phyloP scores from a whole-genome alignment of 805 yeast genomes.

The Ogataea trehalophila region DNA sequence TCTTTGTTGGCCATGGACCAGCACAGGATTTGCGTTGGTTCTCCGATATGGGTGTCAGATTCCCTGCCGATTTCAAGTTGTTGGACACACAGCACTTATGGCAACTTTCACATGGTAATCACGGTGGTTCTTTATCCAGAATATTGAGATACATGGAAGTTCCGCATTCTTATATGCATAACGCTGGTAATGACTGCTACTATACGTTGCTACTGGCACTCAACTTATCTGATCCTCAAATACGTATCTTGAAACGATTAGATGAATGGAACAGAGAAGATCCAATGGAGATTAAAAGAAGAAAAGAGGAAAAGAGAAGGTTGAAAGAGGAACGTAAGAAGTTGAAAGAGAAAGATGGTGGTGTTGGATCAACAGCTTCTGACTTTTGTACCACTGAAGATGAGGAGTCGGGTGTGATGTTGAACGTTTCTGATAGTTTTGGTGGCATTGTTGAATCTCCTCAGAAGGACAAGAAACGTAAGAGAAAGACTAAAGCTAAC shows the following conservation, averaged over 20 bases:
- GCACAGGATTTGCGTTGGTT: conserved; percentile 53
- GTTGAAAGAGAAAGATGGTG: neutral
- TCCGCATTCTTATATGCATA: conserved; percentile 59
- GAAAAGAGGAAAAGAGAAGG: conserved; percentile 1
- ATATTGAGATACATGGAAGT: conserved; percentile 42
- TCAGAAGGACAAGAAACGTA: conserved; percentile 1
- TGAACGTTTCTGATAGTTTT: neutral
- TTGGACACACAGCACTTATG: conserved; percentile 49
- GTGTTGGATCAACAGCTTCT: neutral
- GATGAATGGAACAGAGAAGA: conserved; percentile 11
- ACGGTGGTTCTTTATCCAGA: conserved; percentile 42
- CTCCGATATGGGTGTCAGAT: conserved; percentile 36
- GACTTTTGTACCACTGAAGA: neutral
- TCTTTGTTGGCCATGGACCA: conserved; percentile 58
- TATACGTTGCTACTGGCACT: conserved; percentile 51
- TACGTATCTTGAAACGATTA: conserved; percentile 21
- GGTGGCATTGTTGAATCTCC: neutral
- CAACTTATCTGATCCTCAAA: conserved; percentile 45
- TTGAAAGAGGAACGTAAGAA: neutral
- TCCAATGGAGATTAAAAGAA: neutral
- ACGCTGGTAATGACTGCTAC: conserved; percentile 70
- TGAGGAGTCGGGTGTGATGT: neutral
- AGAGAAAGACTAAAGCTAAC: neutral
- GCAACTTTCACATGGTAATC: conserved; percentile 34
- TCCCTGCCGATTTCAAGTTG: conserved; percentile 33